phyloP scores from a whole-genome alignment of 805 yeast genomes.

The Candida corydali region DNA sequence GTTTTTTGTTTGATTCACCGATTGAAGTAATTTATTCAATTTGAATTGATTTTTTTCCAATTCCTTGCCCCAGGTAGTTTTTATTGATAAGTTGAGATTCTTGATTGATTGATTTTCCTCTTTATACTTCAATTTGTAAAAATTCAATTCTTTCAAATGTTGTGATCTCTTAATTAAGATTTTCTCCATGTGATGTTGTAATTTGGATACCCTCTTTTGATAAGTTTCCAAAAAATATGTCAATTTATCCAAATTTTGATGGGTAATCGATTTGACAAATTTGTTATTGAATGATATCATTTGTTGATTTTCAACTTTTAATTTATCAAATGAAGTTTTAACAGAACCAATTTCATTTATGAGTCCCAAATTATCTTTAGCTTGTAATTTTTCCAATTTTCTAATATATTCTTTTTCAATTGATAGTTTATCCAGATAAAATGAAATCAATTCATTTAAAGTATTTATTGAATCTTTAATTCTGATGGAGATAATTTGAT shows the following conservation, averaged over 20 bases:
- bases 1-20: slow-evolving; percentile 39
- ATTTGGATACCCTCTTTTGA: slow-evolving; percentile 50
- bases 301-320: slow-evolving; percentile 55
- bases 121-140: slow-evolving; percentile 47
- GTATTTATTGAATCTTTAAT: slow-evolving; percentile 60
- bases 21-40: slow-evolving; percentile 44
- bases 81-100: slow-evolving; percentile 56
- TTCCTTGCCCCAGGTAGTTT: slow-evolving; percentile 71
- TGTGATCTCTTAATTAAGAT: slow-evolving; percentile 45
- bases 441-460: slow-evolving; percentile 30
- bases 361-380: slow-evolving; percentile 45
- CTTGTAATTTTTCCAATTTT: slow-evolving; percentile 48
- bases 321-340: slow-evolving; percentile 53
- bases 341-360: slow-evolving; percentile 59
- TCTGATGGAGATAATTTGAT: slow-evolving; percentile 48
- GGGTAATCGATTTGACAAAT: slow-evolving; percentile 48
- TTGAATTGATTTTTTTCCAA: slow-evolving; percentile 56
- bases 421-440: slow-evolving; percentile 40
- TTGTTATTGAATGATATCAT: slow-evolving; percentile 55
- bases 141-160: slow-evolving; percentile 31
- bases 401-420: slow-evolving; percentile 74
- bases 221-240: slow-evolving; percentile 48
- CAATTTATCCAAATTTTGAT: slow-evolving; percentile 46
- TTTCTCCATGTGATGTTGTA: slow-evolving; percentile 55
- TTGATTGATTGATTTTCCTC: slow-evolving; percentile 56